phyloP scores from a whole-genome alignment of 2,329 filamentous ascomycete species.

The Incumbomyces lentus region DNA sequence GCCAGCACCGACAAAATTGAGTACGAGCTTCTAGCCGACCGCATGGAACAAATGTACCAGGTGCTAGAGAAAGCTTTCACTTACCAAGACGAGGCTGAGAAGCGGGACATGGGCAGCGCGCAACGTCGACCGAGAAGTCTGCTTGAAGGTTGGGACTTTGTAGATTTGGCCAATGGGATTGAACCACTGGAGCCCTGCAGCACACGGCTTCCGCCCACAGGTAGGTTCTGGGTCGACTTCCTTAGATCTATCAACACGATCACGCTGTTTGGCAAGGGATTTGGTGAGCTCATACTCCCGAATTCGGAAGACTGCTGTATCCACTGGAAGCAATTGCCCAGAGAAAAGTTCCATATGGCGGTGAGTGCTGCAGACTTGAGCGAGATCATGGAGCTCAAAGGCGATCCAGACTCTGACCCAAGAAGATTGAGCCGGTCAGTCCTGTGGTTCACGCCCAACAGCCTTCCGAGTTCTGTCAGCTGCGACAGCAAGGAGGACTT shows the following conservation, averaged over 20 bases:
- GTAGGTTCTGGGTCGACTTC: constrained; percentile 26
- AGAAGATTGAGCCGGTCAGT: constrained; percentile 16
- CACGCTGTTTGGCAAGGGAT: constrained; percentile 22
- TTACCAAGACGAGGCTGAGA: constrained; percentile 19
- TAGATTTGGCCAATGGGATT: constrained; percentile 13
- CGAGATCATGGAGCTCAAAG: constrained; percentile 21
- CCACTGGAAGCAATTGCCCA: constrained; percentile 23
- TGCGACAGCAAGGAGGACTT: constrained; percentile 12
- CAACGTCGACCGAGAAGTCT: not conserved
- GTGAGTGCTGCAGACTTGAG: constrained; percentile 20
- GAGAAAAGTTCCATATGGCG: constrained; percentile 23
- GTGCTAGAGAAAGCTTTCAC: constrained; percentile 11
- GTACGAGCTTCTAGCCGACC: not conserved
- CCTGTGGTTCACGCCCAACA: constrained; percentile 10
- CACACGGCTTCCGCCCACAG: constrained; percentile 11
- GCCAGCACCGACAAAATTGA: not conserved
- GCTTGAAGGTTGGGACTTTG: constrained; percentile 23
- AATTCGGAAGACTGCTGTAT: constrained; percentile 13
- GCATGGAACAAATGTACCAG: constrained; percentile 10
- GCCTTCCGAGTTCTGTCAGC: constrained; percentile 12
- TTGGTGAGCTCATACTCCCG: constrained; percentile 23
- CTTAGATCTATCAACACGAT: constrained; percentile 21
- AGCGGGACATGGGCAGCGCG: not conserved
- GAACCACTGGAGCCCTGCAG: constrained; percentile 17
- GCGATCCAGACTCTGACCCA: not conserved